Base-by-base conservation (phyloP, 129 eudicot species). In the Rutidosis leptorrhynchoides region DNA sequence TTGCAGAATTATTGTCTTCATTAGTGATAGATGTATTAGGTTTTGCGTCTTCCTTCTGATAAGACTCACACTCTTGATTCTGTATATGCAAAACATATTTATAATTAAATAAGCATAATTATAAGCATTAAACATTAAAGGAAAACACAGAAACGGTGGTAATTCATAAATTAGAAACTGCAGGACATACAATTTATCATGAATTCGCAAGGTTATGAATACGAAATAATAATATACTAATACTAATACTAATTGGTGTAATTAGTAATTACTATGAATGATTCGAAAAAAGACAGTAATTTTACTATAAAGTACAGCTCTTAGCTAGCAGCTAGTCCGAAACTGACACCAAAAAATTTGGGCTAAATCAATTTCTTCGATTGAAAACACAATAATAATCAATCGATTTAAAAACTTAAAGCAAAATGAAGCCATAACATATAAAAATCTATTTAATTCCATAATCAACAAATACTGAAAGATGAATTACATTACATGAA, bases 21-120 rank as follows among this genome's bases (percentile, higher is more conserved):
- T n/a, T 63, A 40, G 22, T 67, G 7, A 63, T 55, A 6, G 75
- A 77, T 16, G 80, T 60, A 71, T 78, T 68, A 62, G 80, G 77
- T 63, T 71, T 58, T 12, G 22, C 55, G 3, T 49, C 55, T 17
- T 22, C 55, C 55, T 49, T 49, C 55, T 5, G 22, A n/a, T 6
- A 49, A 16, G 10, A 49, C 3, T 62, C 77, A 8, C 53, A 62
- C 70, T 71, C 67, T 33, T 58, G 68, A 58, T 42, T 62, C 37
- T 54, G 60, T 54, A 23, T 22, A 54, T 54, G 56, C 10, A 49
- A 49, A 20, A 49, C 24, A n/a, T n/a, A n/a, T n/a, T n/a, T n/a
- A n/a, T n/a, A n/a, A n/a, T n/a, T n/a, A n/a, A n/a, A n/a, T n/a
- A n/a, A n/a, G n/a, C n/a, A n/a, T n/a, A n/a, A n/a, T n/a, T n/a